Conservation (phyloP, 352 stramenopile genomes). For the Pythium vanterpoolii region DNA sequence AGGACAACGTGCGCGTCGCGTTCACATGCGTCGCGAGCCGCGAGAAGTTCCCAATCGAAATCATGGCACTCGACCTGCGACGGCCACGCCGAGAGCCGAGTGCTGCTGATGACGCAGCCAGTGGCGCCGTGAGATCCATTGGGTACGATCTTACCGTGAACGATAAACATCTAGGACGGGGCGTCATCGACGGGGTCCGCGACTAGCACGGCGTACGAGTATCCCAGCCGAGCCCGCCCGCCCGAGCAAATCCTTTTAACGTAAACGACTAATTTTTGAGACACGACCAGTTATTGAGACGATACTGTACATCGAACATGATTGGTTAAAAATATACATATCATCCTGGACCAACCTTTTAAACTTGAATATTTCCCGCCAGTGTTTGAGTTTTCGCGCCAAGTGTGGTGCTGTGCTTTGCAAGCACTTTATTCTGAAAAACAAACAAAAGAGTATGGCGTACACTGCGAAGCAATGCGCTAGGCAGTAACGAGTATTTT, state of each 20-base stretch:
- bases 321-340: conserved; percentile 2
- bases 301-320: not conserved
- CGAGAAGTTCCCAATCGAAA: conserved; percentile 27
- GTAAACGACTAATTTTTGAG: not conserved
- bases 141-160: too few species aligned
- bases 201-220: too few species aligned
- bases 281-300: not conserved
- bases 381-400: conserved; percentile 3
- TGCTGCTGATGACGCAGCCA: too few species aligned
- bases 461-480: not conserved
- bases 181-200: too few species aligned
- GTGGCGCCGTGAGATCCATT: too few species aligned
- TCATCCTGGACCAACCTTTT: not conserved
- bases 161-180: too few species aligned
- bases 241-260: too few species aligned
- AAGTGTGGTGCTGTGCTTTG: not conserved
- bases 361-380: conserved; percentile 7
- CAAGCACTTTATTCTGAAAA: not conserved
- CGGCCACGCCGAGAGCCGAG: not conserved
- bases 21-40: conserved; percentile 24
- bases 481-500: not conserved
- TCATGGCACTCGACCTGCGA: conserved; percentile 25
- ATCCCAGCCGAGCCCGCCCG: too few species aligned
- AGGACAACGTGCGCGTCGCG: not conserved
- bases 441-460: not conserved